phyloP scores from a whole-genome alignment of 176 grass and related monocot genomes.

The Avena sativa region DNA sequence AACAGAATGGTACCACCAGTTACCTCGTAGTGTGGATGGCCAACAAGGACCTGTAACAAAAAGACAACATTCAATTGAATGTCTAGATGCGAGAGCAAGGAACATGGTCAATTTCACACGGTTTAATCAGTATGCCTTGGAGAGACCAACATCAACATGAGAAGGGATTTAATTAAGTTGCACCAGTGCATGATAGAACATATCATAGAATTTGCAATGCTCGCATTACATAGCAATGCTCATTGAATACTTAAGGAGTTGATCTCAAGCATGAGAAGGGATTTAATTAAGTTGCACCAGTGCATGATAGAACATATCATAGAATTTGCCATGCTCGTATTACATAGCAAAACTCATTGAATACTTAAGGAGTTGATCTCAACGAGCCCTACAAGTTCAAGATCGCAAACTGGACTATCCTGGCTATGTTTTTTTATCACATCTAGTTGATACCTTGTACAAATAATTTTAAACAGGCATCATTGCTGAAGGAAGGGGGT shows the following conservation, averaged over 20 bases:
- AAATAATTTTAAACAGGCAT: background rate
- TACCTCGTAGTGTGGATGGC: constrained; percentile 93
- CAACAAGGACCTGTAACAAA: constrained; percentile 78
- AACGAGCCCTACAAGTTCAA: constrained; percentile 22
- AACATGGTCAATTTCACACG: background rate
- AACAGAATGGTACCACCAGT: constrained; percentile 79
- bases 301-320: background rate
- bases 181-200: background rate
- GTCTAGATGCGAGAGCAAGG: background rate
- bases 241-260: constrained; percentile 5
- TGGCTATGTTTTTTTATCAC: constrained; percentile 9
- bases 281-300: constrained; percentile 2
- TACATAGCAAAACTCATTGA: background rate
- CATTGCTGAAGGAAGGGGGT: background rate
- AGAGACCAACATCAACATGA: background rate
- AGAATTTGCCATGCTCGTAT: background rate
- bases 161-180: constrained; percentile 5
- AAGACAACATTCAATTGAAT: background rate
- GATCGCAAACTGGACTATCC: constrained; percentile 24
- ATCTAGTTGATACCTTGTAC: background rate
- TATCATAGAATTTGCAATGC: background rate
- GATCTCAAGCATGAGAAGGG: background rate
- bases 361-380: constrained; percentile 17
- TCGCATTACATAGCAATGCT: background rate
- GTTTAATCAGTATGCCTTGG: background rate